Conservation (phyloP, 306 rosid genomes). For the Canavalia ensiformis region DNA sequence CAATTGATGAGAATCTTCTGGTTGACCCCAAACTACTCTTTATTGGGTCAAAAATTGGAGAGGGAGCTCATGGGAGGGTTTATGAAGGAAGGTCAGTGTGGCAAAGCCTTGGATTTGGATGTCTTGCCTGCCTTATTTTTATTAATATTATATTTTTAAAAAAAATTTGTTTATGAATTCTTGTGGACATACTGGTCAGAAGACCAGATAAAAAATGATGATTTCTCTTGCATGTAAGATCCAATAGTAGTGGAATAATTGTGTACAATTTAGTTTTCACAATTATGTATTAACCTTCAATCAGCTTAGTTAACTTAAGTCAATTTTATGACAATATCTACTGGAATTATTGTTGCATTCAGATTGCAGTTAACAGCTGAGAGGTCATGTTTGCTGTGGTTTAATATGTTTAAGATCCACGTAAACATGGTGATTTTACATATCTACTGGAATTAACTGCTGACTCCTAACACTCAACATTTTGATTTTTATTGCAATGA, state of each 20-base stretch:
- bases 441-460: background rate
- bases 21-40: slow-evolving; percentile 81
- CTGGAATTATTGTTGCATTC: slow-evolving; percentile 5
- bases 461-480: background rate
- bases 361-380: background rate
- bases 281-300: background rate
- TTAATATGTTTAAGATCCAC: background rate
- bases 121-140: background rate
- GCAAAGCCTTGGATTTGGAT: slow-evolving; percentile 25
- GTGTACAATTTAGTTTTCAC: slow-evolving; percentile 4
- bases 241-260: background rate
- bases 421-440: background rate
- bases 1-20: slow-evolving; percentile 76
- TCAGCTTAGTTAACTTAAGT: background rate
- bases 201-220: background rate
- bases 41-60: slow-evolving; percentile 81
- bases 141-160: background rate
- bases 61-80: slow-evolving; percentile 91
- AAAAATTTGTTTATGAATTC: slow-evolving; percentile 3
- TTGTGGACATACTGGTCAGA: slow-evolving; percentile 11
- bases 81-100: slow-evolving; percentile 88
- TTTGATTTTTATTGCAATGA: background rate
- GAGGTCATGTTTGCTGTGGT: background rate
- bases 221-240: slow-evolving; percentile 17
- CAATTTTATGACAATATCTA: background rate